Percentiles rank a stretch among this genome's conserved stretches.
Evolutionary conservation across 495 filamentous ascomycete species (phyloP).

Genomic region (Penicillium daleae): DNA sequence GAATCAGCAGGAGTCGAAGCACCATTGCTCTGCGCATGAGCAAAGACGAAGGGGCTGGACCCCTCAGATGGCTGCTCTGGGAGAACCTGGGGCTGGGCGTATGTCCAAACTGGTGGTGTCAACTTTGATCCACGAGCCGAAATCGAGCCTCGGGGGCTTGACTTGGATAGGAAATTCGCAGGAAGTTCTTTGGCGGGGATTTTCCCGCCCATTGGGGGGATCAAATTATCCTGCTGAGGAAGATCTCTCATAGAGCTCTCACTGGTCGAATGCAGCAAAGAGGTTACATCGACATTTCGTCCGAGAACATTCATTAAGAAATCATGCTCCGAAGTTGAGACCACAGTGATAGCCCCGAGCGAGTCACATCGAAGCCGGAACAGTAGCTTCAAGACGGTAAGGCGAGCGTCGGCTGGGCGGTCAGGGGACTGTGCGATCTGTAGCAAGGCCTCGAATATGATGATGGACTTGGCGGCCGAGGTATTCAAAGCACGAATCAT

Average conservation of each 20-base stretch:
- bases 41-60: constrained; percentile 51
- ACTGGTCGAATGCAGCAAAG: constrained; percentile 29
- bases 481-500: constrained; percentile 48
- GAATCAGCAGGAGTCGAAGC: constrained; percentile 28
- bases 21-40: constrained; percentile 31
- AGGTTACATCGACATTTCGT: constrained; percentile 58
- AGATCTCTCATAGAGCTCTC: constrained; percentile 33
- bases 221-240: constrained; percentile 30
- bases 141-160: constrained; percentile 34
- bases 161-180: constrained; percentile 30
- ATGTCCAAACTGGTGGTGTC: constrained; percentile 60
- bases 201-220: constrained; percentile 26
- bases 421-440: constrained; percentile 44
- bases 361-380: constrained; percentile 84
- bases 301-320: constrained; percentile 71
- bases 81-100: constrained; percentile 51
- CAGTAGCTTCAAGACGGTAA: constrained; percentile 81
- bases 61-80: constrained; percentile 54
- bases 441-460: constrained; percentile 44
- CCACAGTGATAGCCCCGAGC: constrained; percentile 69
- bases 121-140: constrained; percentile 46
- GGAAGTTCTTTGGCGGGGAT: constrained; percentile 30
- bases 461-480: constrained; percentile 43
- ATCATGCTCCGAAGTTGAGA: constrained; percentile 66
- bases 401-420: constrained; percentile 64